These are phyloP conservation scores for Globisporangium abappressorium DNA, from an alignment of 352 stramenopile genomes.

Conservation along the genomic window DNA sequence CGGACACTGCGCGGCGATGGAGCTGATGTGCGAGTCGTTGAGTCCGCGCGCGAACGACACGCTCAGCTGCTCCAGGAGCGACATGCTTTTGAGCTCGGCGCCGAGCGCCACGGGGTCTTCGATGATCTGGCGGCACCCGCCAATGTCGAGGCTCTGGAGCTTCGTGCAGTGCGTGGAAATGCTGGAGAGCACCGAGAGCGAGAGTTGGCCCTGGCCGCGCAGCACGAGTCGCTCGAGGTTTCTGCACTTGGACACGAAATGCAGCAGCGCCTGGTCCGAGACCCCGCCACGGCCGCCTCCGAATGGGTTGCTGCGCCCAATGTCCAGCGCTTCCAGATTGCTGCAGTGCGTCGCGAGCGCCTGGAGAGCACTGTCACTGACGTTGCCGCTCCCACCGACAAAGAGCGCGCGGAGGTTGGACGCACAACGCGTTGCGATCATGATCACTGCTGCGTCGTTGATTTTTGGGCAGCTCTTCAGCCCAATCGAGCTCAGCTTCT, in stretches of 20 bases:
- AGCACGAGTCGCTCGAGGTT: conserved; percentile 42
- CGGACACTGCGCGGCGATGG: conserved; percentile 53
- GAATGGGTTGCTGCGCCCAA: conserved; percentile 67
- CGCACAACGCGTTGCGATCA: conserved; percentile 32
- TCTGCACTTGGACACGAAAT: conserved; percentile 41
- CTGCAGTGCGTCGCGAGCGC: conserved; percentile 40
- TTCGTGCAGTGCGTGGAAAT: conserved; percentile 38
- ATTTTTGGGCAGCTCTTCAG: conserved; percentile 57
- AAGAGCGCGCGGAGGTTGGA: conserved; percentile 32
- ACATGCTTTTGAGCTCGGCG: conserved; percentile 40
- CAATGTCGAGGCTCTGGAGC: conserved; percentile 52
- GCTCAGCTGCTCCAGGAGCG: conserved; percentile 44
- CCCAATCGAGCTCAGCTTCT: conserved; percentile 34
- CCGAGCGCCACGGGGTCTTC: conserved; percentile 44
- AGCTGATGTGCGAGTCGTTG: conserved; percentile 43
- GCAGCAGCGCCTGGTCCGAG: conserved; percentile 39
- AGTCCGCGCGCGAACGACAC: conserved; percentile 53
- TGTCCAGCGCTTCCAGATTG: conserved; percentile 41
- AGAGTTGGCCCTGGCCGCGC: conserved; percentile 53
- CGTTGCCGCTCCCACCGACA: conserved; percentile 43
- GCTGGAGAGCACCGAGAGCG: conserved; percentile 31
- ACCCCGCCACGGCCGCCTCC: conserved; percentile 49
- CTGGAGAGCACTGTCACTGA: conserved; percentile 41
- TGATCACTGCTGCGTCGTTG: conserved; percentile 34
- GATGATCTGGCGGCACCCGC: conserved; percentile 55